Evolutionary conservation across 140 eudicot species (phyloP).

Genomic region (Cichorium intybus): DNA sequence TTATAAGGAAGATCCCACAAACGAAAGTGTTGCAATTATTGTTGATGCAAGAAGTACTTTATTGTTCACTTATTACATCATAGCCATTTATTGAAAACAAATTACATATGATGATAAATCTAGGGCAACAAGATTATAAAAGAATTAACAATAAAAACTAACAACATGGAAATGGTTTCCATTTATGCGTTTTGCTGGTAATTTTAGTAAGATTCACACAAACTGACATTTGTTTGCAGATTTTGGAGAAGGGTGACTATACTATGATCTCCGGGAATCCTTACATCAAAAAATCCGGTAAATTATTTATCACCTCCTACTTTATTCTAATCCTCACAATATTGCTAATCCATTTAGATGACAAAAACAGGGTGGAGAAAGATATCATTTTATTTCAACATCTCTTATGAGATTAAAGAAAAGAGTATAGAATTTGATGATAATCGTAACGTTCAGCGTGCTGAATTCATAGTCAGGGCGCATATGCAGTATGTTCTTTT

Average conservation of each 20-base stretch:
- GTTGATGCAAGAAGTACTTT: neutral
- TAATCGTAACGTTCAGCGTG: conserved; percentile 83
- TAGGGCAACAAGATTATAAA: too few species aligned
- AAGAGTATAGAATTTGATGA: conserved; percentile 94
- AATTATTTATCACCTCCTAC: conserved; percentile 7
- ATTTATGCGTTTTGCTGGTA: too few species aligned
- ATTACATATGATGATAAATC: too few species aligned
- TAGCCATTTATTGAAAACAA: too few species aligned
- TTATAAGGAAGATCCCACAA: conserved; percentile 5
- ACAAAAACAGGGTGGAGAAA: conserved; percentile 88
- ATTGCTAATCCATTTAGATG: conserved; percentile 20
- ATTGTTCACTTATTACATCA: neutral
- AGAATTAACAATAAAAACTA: too few species aligned
- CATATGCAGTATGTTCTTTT: conserved; percentile 83
- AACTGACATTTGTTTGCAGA: conserved; percentile 38
- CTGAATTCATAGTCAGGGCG: conserved; percentile 92
- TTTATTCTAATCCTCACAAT: conserved; percentile 1
- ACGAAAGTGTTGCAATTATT: neutral
- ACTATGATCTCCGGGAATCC: conserved; percentile 78
- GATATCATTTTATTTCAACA: conserved; percentile 91
- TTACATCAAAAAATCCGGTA: conserved; percentile 89
- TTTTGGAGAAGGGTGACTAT: conserved; percentile 89
- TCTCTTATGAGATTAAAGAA: conserved; percentile 92
- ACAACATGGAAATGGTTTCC: too few species aligned
- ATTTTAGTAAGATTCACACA: neutral